These are phyloP conservation scores for Ramularia endophylla DNA, from an alignment of 2,329 filamentous ascomycete genomes.

Conservation along the genomic window DNA sequence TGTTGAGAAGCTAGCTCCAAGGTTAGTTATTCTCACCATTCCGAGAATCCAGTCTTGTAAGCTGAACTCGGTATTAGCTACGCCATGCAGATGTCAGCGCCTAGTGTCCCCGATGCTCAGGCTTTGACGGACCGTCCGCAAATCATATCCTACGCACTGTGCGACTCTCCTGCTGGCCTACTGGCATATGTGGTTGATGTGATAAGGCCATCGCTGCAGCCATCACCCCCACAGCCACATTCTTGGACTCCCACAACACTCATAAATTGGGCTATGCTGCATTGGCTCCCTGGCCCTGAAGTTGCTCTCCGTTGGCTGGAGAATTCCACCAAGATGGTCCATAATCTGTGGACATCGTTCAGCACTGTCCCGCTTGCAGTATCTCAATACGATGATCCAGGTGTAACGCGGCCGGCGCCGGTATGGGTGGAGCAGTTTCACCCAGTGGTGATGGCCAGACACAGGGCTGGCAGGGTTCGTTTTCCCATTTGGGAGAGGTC, in stretches of 20 bases:
- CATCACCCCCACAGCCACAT: background rate
- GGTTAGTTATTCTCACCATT: conserved; percentile 11
- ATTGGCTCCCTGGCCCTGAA: conserved; percentile 63
- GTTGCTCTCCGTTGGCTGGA: conserved; percentile 49
- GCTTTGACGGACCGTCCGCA: conserved; percentile 38
- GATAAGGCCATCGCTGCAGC: conserved; percentile 14
- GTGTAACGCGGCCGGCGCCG: conserved; percentile 16
- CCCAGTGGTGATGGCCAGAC: conserved; percentile 33
- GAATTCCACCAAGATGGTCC: conserved; percentile 25
- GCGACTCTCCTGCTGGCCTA: conserved; percentile 56
- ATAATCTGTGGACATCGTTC: conserved; percentile 25
- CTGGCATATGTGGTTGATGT: conserved; percentile 47
- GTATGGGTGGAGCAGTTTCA: conserved; percentile 36
- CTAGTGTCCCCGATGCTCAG: too few relatives aligned
- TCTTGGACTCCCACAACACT: conserved; percentile 44
- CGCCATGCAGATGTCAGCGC: too few relatives aligned
- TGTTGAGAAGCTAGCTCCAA: conserved; percentile 49
- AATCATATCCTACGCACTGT: conserved; percentile 54
- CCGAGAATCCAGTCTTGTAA: conserved; percentile 3
- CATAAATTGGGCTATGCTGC: conserved; percentile 55
- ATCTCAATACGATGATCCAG: conserved; percentile 31
- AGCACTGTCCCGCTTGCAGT: conserved; percentile 36
- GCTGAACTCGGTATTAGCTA: conserved; percentile 4
- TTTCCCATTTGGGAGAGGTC: conserved; percentile 38
- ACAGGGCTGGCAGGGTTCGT: conserved; percentile 27